Evolutionary conservation across 2,329 filamentous ascomycete genomes (phyloP).

Genomic region (Pestalotiopsis sp.): DNA sequence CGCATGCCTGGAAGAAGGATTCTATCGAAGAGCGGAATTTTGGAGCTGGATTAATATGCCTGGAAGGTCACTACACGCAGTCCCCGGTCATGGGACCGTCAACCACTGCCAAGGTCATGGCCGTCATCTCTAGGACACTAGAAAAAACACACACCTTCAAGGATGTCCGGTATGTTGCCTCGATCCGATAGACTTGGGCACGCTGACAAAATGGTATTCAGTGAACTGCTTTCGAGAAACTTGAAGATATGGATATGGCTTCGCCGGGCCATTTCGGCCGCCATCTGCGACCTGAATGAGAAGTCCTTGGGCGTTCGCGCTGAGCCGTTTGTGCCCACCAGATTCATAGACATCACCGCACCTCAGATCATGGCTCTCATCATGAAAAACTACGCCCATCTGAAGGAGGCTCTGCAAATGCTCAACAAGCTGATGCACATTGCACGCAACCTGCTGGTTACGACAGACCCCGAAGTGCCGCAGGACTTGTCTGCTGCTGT

Average conservation of each 20-base stretch:
- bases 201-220: conserved; percentile 25
- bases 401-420: conserved; percentile 63
- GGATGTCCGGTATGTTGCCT: conserved; percentile 52
- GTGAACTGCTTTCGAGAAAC: conserved; percentile 61
- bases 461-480: conserved; percentile 63
- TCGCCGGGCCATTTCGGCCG: conserved; percentile 60
- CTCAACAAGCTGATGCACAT: conserved; percentile 69
- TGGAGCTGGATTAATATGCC: conserved; percentile 58
- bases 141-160: conserved; percentile 64
- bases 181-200: neutral
- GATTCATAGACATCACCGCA: conserved; percentile 51
- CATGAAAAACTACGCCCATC: conserved; percentile 59
- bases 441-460: conserved; percentile 63
- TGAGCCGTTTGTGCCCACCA: conserved; percentile 53
- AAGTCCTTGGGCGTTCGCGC: conserved; percentile 59
- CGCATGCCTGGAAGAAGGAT: conserved; percentile 36
- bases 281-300: conserved; percentile 60
- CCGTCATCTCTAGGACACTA: conserved; percentile 60
- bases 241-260: conserved; percentile 67
- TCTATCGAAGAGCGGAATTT: conserved; percentile 66
- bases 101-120: conserved; percentile 54
- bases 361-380: conserved; percentile 64
- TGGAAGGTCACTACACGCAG: conserved; percentile 62
- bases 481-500: conserved; percentile 66
- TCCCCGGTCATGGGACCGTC: conserved; percentile 57